phyloP scores from a whole-genome alignment of 2,329 filamentous ascomycete genomes.

The Colletotrichum cereale region DNA sequence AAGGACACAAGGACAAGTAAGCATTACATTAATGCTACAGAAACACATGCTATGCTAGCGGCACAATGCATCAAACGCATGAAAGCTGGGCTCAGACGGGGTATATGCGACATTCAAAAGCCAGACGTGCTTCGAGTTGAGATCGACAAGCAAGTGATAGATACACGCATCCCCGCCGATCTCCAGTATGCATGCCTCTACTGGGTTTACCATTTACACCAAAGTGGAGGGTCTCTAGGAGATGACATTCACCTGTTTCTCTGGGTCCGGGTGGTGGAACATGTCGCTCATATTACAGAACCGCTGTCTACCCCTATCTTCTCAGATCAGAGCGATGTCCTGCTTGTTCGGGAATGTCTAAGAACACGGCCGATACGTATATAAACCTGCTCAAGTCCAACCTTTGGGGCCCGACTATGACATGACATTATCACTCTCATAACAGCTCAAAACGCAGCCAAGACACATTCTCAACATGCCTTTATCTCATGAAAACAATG shows the following conservation, averaged over 20 bases:
- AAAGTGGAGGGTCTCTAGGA: background rate
- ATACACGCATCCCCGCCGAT: background rate
- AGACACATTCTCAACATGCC: background rate
- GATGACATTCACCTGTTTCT: background rate
- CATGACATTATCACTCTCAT: background rate
- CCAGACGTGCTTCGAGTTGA: background rate
- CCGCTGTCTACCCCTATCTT: background rate
- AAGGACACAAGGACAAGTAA: background rate
- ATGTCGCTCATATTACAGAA: background rate
- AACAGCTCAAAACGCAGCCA: background rate
- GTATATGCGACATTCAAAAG: constrained; percentile 8
- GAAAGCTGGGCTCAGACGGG: background rate
- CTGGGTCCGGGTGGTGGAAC: background rate
- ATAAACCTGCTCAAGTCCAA: background rate
- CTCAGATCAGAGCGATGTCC: background rate
- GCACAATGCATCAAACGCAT: background rate
- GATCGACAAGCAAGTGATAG: background rate
- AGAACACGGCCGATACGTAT: background rate
- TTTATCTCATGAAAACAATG: rapidly evolving
- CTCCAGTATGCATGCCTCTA: constrained; percentile 14
- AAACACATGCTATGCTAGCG: constrained; percentile 3
- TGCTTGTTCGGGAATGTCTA: background rate
- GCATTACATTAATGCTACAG: background rate
- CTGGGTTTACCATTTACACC: constrained; percentile 14
- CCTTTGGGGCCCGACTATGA: background rate